Evolutionary conservation across 1,139 yeast genomes (phyloP).

Genomic region (Yamadazyma diospyri): DNA sequence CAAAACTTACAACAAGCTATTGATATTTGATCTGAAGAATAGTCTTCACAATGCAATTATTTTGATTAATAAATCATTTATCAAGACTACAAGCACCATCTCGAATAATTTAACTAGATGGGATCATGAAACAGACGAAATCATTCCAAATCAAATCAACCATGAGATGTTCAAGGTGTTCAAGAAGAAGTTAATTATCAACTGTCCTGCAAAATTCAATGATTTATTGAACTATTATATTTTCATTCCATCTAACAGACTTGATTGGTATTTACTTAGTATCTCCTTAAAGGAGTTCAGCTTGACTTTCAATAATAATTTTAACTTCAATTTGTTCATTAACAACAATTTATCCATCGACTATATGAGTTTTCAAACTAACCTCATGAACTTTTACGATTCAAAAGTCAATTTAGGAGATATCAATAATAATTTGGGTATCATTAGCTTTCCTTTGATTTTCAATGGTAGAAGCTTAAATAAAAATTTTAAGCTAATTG

Average conservation of each 20-base stretch:
- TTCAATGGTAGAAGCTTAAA: conserved; percentile 30
- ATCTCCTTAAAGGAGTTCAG: conserved; percentile 41
- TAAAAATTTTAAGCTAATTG: conserved; percentile 6
- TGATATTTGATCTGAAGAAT: conserved; percentile 36
- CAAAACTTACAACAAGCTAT: conserved; percentile 25
- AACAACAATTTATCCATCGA: conserved; percentile 10
- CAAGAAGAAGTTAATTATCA: conserved; percentile 41
- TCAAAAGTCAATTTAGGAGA: conserved; percentile 17
- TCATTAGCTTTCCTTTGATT: conserved; percentile 43
- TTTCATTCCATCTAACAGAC: conserved; percentile 32
- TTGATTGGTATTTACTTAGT: conserved; percentile 39
- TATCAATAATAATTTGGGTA: conserved; percentile 41
- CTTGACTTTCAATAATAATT: conserved; percentile 14
- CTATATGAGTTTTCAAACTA: conserved; percentile 6
- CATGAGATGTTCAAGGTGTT: conserved; percentile 29
- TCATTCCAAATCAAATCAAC: neutral
- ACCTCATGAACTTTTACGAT: conserved; percentile 7
- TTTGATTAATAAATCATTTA: conserved; percentile 37
- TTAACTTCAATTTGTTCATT: conserved; percentile 8
- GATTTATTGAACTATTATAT: conserved; percentile 42
- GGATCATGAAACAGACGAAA: too few relatives aligned
- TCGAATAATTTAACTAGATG: neutral
- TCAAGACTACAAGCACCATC: conserved; percentile 19
- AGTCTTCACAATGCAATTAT: conserved; percentile 47
- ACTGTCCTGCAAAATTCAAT: conserved; percentile 43